Conservation (phyloP, 139 green algal species). For the Chlamydomonas incerta region DNA sequence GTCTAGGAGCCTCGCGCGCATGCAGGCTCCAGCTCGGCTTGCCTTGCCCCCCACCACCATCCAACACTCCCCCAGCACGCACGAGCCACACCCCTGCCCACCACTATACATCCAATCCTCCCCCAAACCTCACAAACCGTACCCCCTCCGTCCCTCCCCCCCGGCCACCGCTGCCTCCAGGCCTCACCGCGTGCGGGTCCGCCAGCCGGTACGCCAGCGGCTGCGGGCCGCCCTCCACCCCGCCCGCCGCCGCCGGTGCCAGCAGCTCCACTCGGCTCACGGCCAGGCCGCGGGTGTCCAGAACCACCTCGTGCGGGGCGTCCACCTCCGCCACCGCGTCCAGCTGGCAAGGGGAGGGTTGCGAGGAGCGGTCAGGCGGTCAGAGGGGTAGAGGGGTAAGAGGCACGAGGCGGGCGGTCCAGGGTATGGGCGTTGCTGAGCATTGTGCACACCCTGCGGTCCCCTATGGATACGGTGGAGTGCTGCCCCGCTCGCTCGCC, state of each 20-base stretch:
- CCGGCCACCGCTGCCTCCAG: no score
- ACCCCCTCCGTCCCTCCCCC: background rate
- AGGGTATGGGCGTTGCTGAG: no score
- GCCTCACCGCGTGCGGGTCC: background rate
- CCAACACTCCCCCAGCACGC: no score
- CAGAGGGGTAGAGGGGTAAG: no score
- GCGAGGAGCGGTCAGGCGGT: background rate
- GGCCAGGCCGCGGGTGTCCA: conserved; percentile 73
- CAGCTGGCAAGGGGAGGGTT: conserved; percentile 14
- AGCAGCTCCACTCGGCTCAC: conserved; percentile 50
- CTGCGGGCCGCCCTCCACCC: background rate
- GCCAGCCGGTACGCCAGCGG: background rate
- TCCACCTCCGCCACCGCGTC: conserved; percentile 19
- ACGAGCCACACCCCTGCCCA: no score
- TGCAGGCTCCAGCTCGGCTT: no score
- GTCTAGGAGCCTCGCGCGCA: no score
- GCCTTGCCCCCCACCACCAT: no score
- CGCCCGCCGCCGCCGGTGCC: background rate
- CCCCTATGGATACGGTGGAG: background rate
- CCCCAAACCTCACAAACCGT: background rate
- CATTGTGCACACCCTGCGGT: background rate
- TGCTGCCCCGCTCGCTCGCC: no score
- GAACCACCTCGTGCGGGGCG: conserved; percentile 49
- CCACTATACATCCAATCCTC: no score
- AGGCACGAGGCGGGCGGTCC: no score